These are phyloP conservation scores for Epithele typhae DNA, from an alignment of 768 basidiomycete species.

Conservation along the genomic window DNA sequence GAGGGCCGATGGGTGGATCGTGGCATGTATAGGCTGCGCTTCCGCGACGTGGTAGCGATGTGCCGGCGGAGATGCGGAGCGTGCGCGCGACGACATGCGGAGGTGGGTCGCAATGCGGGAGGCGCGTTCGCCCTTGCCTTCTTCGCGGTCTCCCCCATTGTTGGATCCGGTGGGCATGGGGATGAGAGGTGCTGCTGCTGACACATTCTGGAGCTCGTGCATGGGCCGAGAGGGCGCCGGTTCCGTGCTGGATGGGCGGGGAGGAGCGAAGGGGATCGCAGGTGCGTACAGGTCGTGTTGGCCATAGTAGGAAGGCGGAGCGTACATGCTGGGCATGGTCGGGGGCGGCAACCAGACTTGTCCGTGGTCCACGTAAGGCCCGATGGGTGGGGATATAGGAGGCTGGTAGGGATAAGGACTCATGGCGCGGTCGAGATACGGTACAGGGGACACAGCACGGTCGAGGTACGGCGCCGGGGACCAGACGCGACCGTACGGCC, in stretches of 20 bases:
- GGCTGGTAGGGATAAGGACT: conserved; percentile 34
- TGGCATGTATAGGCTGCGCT: conserved; percentile 2
- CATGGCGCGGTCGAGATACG: conserved; percentile 22
- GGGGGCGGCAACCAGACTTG: conserved; percentile 46
- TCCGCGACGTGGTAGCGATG: conserved; percentile 46
- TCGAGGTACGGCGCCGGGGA: conserved; percentile 18
- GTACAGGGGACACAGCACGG: conserved; percentile 18
- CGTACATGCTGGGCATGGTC: conserved; percentile 5
- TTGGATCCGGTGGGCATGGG: conserved; percentile 15
- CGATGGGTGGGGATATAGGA: conserved; percentile 33
- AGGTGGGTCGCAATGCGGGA: conserved; percentile 57
- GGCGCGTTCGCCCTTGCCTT: conserved; percentile 59
- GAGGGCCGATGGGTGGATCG: conserved; percentile 1
- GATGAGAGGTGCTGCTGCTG: conserved; percentile 30
- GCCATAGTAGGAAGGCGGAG: conserved; percentile 2
- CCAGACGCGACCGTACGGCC: no score
- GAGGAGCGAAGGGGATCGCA: conserved; percentile 23
- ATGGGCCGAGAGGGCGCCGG: conserved; percentile 31
- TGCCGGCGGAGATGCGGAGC: conserved; percentile 59
- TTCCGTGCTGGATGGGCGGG: conserved; percentile 52
- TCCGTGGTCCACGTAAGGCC: conserved; percentile 31
- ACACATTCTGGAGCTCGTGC: conserved; percentile 29
- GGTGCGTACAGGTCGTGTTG: conserved; percentile 7
- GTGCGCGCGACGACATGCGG: conserved; percentile 49
- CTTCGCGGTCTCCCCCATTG: conserved; percentile 36